phyloP scores from a whole-genome alignment of 2,329 filamentous ascomycete species.

The Thyridium curvatum region DNA sequence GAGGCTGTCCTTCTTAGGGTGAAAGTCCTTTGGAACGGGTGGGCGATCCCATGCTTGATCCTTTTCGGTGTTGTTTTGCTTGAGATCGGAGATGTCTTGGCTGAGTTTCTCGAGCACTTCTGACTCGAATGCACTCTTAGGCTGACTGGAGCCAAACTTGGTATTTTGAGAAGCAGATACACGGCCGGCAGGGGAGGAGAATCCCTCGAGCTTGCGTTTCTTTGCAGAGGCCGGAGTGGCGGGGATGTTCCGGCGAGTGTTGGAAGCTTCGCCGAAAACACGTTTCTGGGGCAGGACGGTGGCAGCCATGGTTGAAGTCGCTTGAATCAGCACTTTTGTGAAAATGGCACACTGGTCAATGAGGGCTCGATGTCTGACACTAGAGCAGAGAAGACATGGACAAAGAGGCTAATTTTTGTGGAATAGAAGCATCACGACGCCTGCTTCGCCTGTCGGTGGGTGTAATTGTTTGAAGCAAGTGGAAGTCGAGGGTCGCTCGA shows the following conservation, averaged over 20 bases:
- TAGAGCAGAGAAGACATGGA: too few species aligned
- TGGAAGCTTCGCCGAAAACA: slow-evolving; percentile 62
- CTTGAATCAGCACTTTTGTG: too few species aligned
- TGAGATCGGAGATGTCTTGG: slow-evolving; percentile 82
- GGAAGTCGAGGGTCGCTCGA: too few species aligned
- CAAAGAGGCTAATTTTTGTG: neutral
- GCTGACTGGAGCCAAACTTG: slow-evolving; percentile 66
- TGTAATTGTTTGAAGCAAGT: too few species aligned
- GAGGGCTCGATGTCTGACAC: neutral
- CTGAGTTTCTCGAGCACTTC: slow-evolving; percentile 94
- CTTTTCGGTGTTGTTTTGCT: slow-evolving; percentile 81
- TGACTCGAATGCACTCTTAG: slow-evolving; percentile 87
- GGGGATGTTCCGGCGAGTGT: slow-evolving; percentile 53
- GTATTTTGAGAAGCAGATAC: slow-evolving; percentile 55
- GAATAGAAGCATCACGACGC: too few species aligned
- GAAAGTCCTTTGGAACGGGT: slow-evolving; percentile 40
- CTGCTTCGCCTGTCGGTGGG: too few species aligned
- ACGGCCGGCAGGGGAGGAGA: slow-evolving; percentile 47
- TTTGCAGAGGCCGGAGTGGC: slow-evolving; percentile 59
- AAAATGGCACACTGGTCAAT: neutral
- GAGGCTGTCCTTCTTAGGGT: slow-evolving; percentile 59
- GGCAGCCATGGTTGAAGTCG: slow-evolving; percentile 35
- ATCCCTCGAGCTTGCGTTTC: slow-evolving; percentile 73
- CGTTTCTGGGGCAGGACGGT: slow-evolving; percentile 62
- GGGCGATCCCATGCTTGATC: slow-evolving; percentile 84